These are phyloP conservation scores for Dothistroma pini DNA, from an alignment of 2,329 filamentous ascomycete species.

Conservation along the genomic window DNA sequence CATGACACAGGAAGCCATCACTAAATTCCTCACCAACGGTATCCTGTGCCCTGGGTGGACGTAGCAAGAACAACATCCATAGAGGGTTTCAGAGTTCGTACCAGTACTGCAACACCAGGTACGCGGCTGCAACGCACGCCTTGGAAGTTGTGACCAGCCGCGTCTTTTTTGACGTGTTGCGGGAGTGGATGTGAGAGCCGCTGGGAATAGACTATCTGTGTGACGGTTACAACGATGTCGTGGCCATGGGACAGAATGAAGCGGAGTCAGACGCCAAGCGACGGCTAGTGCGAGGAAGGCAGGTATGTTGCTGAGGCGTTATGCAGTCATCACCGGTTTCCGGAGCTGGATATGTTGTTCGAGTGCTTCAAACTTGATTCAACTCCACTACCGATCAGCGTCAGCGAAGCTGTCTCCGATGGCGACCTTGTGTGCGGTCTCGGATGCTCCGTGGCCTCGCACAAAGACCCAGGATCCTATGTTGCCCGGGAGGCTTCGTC, in stretches of 20 bases:
- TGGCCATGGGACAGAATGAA: background rate
- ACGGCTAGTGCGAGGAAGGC: background rate
- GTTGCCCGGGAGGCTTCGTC: background rate
- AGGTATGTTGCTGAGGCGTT: background rate
- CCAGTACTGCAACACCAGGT: background rate
- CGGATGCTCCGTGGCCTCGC: background rate
- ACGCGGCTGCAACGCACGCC: background rate
- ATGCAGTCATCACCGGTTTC: background rate
- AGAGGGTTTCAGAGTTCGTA: background rate
- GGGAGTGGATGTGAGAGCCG: background rate
- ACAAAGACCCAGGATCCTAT: background rate
- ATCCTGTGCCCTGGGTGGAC: too few relatives aligned
- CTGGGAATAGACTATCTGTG: background rate
- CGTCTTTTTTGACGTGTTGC: background rate
- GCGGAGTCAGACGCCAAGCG: background rate
- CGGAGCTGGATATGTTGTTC: background rate
- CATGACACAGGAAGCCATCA: too few relatives aligned
- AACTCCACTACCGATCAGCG: background rate
- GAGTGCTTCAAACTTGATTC: background rate
- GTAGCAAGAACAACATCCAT: background rate
- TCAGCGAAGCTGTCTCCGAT: background rate
- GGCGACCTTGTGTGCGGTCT: background rate
- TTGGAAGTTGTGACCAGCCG: background rate
- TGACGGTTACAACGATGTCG: background rate
- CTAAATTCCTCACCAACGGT: too few relatives aligned